These are phyloP conservation scores for Leptodontidium sp. DNA, from an alignment of 2,329 filamentous ascomycete species.

Conservation along the genomic window DNA sequence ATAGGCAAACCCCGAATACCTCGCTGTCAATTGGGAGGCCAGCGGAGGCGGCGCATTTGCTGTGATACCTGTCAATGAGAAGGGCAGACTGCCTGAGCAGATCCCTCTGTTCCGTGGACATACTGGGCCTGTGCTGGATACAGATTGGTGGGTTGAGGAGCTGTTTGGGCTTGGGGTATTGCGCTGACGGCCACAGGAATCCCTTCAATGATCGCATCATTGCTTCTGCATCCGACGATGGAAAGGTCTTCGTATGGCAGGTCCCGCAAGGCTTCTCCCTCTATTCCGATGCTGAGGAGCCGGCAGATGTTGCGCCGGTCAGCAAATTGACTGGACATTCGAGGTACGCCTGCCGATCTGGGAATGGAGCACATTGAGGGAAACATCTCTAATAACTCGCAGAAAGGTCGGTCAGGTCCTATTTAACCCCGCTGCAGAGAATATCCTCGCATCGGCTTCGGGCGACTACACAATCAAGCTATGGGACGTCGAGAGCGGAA, in stretches of 20 bases:
- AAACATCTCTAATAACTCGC: conserved; percentile 42
- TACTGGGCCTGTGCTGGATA: conserved; percentile 94
- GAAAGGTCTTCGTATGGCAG: conserved; percentile 96
- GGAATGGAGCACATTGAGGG: background rate
- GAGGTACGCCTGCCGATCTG: conserved; percentile 62
- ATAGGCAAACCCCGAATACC: conserved; percentile 92
- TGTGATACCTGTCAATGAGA: conserved; percentile 89
- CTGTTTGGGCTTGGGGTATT: conserved; percentile 9
- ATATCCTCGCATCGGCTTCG: conserved; percentile 92
- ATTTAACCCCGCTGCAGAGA: conserved; percentile 96
- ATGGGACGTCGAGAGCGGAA: conserved; percentile 88
- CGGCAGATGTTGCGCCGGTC: conserved; percentile 80
- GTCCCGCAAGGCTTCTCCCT: conserved; percentile 89
- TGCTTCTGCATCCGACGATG: conserved; percentile 94
- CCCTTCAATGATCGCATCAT: conserved; percentile 95
- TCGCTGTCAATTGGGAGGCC: conserved; percentile 98
- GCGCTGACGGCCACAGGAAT: conserved; percentile 67
- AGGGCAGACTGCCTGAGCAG: conserved; percentile 88
- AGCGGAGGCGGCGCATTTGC: conserved; percentile 96
- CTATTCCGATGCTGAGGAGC: conserved; percentile 84
- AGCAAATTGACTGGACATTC: conserved; percentile 87
- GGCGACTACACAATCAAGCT: conserved; percentile 95
- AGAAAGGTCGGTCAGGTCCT: conserved; percentile 98
- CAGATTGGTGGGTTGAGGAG: conserved; percentile 78
- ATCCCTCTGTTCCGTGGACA: conserved; percentile 96